Conservation (phyloP, 306 rosid genomes). For the Corylus heterophylla region DNA sequence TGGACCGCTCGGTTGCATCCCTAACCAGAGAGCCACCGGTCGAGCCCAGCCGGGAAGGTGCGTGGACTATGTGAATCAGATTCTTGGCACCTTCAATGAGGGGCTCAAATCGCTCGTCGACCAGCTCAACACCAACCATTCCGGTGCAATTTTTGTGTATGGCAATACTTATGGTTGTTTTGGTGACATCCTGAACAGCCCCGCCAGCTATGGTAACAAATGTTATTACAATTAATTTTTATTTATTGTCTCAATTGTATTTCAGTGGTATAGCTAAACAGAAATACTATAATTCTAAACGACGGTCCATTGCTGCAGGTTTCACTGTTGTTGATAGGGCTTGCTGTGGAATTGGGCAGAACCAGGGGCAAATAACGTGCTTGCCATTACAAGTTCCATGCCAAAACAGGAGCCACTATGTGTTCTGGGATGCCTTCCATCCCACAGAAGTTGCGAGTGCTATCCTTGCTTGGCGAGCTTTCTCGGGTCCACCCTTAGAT, state of each 20-base stretch:
- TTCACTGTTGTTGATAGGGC: slow-evolving; percentile 62
- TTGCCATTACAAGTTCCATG: slow-evolving; percentile 62
- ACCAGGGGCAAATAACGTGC: slow-evolving; percentile 62
- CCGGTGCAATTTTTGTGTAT: slow-evolving; percentile 50
- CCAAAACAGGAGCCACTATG: slow-evolving; percentile 35
- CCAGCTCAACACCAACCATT: slow-evolving; percentile 47
- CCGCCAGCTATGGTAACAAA: slow-evolving; percentile 52
- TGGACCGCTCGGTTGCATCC: slow-evolving; percentile 87
- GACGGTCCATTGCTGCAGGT: slow-evolving; percentile 36
- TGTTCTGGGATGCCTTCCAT: slow-evolving; percentile 91
- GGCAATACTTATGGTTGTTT: slow-evolving; percentile 54
- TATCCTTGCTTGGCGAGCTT: slow-evolving; percentile 62
- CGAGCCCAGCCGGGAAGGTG: slow-evolving; percentile 57
- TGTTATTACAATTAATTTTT: no score
- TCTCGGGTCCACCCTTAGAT: slow-evolving; percentile 54
- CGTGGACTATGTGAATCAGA: slow-evolving; percentile 56
- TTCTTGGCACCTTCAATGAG: slow-evolving; percentile 58
- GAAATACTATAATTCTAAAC: no score
- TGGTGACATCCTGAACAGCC: slow-evolving; percentile 75
- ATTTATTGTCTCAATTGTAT: no score
- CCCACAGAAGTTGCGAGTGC: slow-evolving; percentile 67
- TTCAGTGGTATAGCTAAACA: no score
- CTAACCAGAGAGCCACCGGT: slow-evolving; percentile 52
- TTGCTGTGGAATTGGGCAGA: slow-evolving; percentile 73
- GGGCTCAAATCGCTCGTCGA: slow-evolving; percentile 60